A percentile compares a stretch with the other conserved stretches of the same genome.
These are phyloP conservation scores for Venustampulla echinocandica DNA, from an alignment of 495 filamentous ascomycete genomes.

Conservation along the genomic window DNA sequence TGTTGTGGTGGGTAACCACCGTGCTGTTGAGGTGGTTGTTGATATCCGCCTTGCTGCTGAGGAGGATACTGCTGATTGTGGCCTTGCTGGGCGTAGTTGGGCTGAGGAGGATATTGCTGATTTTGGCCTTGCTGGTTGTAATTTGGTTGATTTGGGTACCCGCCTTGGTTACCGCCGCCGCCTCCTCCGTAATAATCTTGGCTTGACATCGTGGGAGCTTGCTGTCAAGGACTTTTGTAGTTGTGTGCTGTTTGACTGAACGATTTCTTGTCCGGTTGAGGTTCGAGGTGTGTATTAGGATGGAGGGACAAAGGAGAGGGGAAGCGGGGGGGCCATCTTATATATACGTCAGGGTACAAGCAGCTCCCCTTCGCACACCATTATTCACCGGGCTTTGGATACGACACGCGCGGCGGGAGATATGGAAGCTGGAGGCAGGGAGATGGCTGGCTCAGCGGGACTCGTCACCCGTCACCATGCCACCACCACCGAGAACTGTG, in stretches of 20 bases:
- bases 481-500: no score
- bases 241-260: no score
- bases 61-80: constrained; percentile 3
- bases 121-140: constrained; percentile 2
- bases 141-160: not conserved
- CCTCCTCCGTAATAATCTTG: constrained; percentile 29
- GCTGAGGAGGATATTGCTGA: constrained; percentile 14
- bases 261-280: no score
- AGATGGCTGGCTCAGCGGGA: no score
- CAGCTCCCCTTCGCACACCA: no score
- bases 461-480: no score
- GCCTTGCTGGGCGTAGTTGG: constrained; percentile 7
- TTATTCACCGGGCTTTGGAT: no score
- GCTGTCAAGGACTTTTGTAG: no score
- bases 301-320: not conserved
- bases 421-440: no score
- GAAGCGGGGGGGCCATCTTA: not conserved
- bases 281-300: no score
- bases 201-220: constrained; percentile 28
- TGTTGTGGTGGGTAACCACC: not conserved
- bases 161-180: constrained; percentile 2
- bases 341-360: no score
- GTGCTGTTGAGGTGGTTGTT: constrained; percentile 4
- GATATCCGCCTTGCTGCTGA: not conserved
- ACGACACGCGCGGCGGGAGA: no score